Evolutionary conservation across 2,329 filamentous ascomycete genomes (phyloP).

Genomic region (Penicillium digitatum): DNA sequence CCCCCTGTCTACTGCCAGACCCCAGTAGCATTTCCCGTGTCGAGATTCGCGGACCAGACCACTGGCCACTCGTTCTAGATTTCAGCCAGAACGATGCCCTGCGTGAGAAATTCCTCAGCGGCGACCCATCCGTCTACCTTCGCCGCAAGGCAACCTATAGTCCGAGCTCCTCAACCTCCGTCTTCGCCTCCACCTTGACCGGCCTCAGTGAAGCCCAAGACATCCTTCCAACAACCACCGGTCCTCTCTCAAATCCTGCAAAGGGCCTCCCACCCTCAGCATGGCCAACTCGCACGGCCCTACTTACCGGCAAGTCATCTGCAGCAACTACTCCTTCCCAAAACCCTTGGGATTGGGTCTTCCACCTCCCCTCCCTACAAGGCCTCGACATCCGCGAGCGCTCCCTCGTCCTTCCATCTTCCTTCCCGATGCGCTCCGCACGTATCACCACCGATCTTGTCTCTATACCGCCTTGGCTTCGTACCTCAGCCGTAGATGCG

Average conservation of each 20-base stretch:
- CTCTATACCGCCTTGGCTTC: conserved; percentile 49
- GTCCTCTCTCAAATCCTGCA: conserved; percentile 20
- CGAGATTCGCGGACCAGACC: conserved; percentile 51
- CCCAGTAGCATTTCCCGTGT: conserved; percentile 37
- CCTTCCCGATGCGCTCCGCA: conserved; percentile 30
- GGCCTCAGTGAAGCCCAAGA: conserved; percentile 63
- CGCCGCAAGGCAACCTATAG: conserved; percentile 66
- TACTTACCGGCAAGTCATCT: conserved; percentile 20
- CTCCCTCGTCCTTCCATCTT: conserved; percentile 55
- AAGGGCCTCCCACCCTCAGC: conserved; percentile 26
- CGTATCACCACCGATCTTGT: conserved; percentile 38
- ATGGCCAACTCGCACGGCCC: conserved; percentile 22
- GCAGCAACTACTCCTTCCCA: conserved; percentile 32
- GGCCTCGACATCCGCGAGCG: conserved; percentile 63
- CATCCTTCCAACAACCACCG: conserved; percentile 32
- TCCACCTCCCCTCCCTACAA: conserved; percentile 56
- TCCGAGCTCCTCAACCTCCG: conserved; percentile 47
- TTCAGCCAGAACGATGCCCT: conserved; percentile 63
- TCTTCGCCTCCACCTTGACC: conserved; percentile 71
- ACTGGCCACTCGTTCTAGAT: conserved; percentile 78
- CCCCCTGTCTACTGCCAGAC: conserved; percentile 56
- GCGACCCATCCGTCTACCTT: conserved; percentile 70
- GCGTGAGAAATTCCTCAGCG: conserved; percentile 57
- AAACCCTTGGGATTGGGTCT: conserved; percentile 68
- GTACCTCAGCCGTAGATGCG: conserved; percentile 65